A percentile compares a stretch with the other conserved stretches of the same genome.
Conservation (phyloP, 305 asterid species). For the Plantago rigida region DNA sequence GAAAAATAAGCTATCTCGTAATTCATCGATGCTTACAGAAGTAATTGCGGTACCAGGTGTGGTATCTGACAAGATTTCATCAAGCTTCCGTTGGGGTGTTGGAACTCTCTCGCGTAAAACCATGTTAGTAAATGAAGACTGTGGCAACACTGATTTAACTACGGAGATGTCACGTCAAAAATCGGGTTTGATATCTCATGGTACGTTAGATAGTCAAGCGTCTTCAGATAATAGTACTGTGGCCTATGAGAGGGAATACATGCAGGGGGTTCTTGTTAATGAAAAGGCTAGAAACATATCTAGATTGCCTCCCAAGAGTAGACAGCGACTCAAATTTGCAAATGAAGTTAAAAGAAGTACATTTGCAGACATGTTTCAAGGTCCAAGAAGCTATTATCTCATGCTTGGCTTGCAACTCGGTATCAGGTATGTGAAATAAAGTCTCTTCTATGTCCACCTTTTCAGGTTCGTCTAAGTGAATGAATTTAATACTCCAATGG, state of each 20-base stretch:
- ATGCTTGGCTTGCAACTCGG: constrained; percentile 95
- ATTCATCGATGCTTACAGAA: constrained; percentile 36
- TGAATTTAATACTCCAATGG: constrained; percentile 14
- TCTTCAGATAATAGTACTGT: constrained; percentile 32
- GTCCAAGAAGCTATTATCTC: constrained; percentile 68
- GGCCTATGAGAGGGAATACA: constrained; percentile 84
- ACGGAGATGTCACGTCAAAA: constrained; percentile 36
- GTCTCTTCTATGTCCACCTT: constrained; percentile 19
- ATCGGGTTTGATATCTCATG: constrained; percentile 34
- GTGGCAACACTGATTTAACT: constrained; percentile 30
- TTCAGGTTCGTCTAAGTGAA: constrained; percentile 2
- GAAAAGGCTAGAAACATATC: constrained; percentile 49
- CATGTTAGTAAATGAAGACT: constrained; percentile 35
- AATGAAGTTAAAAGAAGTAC: constrained; percentile 49
- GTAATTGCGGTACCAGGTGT: constrained; percentile 39
- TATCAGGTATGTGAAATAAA: constrained; percentile 54
- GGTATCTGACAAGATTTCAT: constrained; percentile 52
- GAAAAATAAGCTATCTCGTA: constrained; percentile 36
- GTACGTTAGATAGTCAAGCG: constrained; percentile 43
- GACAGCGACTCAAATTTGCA: constrained; percentile 47
- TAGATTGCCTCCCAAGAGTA: constrained; percentile 44
- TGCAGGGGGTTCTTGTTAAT: constrained; percentile 87
- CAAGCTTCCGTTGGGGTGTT: constrained; percentile 42
- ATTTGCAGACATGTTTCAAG: constrained; percentile 47
- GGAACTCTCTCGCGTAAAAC: constrained; percentile 39